A percentile compares a stretch with the other conserved stretches of the same genome.
Evolutionary conservation across 2,329 filamentous ascomycete genomes (phyloP).

Genomic region (Colletotrichum sp.): DNA sequence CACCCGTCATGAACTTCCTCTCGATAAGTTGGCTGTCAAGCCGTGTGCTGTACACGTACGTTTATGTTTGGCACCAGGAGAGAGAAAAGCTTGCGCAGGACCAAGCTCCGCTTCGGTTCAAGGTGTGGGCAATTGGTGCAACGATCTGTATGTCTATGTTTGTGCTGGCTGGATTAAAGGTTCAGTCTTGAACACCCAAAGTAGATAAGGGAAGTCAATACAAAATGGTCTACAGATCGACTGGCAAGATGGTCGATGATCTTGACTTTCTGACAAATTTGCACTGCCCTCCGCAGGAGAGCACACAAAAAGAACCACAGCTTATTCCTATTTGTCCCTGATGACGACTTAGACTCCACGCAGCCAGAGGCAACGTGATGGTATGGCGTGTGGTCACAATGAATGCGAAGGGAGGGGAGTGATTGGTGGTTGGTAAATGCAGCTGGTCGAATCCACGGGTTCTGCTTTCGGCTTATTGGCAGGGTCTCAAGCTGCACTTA

Average conservation of each 20-base stretch:
- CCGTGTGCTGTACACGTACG: neutral
- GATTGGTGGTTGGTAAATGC: neutral
- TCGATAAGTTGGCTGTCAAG: neutral
- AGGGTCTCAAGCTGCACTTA: neutral
- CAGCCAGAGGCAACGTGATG: neutral
- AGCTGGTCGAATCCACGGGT: neutral
- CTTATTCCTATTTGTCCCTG: neutral
- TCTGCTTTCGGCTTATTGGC: neutral
- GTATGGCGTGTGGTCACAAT: neutral
- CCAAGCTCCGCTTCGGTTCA: neutral
- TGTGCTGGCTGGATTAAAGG: neutral
- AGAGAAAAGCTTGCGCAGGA: neutral
- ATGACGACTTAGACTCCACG: neutral
- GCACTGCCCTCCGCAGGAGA: neutral
- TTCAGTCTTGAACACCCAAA: rapidly evolving
- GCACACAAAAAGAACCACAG: neutral
- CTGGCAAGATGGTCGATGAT: neutral
- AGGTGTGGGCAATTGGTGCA: neutral
- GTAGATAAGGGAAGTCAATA: neutral
- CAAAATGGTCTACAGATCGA: neutral
- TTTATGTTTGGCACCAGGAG: neutral
- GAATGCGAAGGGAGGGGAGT: neutral
- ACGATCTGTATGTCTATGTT: neutral
- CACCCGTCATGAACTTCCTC: neutral
- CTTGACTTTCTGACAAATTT: neutral